phyloP scores from a whole-genome alignment of 345 rosid genomes.

The Linum tenue region DNA sequence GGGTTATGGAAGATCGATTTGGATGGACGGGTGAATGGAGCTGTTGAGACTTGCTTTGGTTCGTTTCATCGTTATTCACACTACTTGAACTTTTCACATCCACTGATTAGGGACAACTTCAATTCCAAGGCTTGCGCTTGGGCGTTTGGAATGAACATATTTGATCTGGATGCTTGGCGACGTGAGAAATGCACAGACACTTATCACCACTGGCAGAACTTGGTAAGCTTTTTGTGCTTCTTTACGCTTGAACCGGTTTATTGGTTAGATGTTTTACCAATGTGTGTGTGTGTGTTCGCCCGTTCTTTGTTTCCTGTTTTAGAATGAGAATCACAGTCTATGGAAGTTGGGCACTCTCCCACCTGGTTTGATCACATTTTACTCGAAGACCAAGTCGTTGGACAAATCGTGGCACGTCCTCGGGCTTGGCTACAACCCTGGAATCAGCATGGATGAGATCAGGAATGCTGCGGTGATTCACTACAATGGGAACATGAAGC shows the following conservation, averaged over 20 bases:
- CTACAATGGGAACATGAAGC: constrained; percentile 93
- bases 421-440: constrained; percentile 86
- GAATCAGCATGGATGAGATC: constrained; percentile 72
- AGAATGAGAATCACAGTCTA: constrained; percentile 65
- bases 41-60: constrained; percentile 88
- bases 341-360: constrained; percentile 72
- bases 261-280: neutral
- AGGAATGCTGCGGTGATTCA: constrained; percentile 82
- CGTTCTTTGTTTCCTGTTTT: neutral
- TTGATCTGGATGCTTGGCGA: constrained; percentile 90
- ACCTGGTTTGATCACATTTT: constrained; percentile 83
- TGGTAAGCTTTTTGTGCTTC: constrained; percentile 29
- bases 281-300: neutral
- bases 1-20: constrained; percentile 75
- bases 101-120: constrained; percentile 56
- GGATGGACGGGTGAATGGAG: constrained; percentile 90
- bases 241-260: constrained; percentile 4
- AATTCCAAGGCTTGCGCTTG: constrained; percentile 83
- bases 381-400: constrained; percentile 67
- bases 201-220: constrained; percentile 56
- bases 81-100: constrained; percentile 68
- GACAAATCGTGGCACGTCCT: constrained; percentile 91
- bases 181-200: constrained; percentile 43
- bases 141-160: constrained; percentile 91
- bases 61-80: constrained; percentile 74